phyloP scores from a whole-genome alignment of 192 early-diverging fungal species.

The Phlyctochytrium bullatum region DNA sequence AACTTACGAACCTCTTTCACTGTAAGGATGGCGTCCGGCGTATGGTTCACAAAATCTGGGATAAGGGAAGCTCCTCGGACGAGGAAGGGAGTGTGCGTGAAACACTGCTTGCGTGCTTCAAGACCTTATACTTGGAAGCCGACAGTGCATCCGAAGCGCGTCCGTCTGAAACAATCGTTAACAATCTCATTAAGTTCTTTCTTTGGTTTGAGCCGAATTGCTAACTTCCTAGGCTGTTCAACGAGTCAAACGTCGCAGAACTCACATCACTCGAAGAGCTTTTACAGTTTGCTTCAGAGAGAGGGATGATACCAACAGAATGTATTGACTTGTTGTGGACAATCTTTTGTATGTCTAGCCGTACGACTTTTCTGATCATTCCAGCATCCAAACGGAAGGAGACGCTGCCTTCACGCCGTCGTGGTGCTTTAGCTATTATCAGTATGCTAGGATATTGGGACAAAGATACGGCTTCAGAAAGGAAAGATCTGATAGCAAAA shows the following conservation, averaged over 20 bases:
- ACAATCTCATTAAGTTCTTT: conserved; percentile 40
- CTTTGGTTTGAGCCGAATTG: neutral
- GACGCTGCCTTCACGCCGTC: conserved; percentile 68
- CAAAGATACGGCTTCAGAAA: conserved; percentile 77
- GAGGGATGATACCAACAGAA: conserved; percentile 56
- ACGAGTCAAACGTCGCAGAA: conserved; percentile 85
- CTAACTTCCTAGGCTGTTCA: conserved; percentile 62
- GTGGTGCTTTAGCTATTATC: conserved; percentile 88
- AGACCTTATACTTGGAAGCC: conserved; percentile 72
- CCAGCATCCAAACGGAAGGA: conserved; percentile 48
- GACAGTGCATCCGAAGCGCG: conserved; percentile 21
- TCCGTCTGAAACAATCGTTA: conserved; percentile 46
- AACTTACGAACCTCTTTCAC: conserved; percentile 5
- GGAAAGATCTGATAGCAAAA: conserved; percentile 77
- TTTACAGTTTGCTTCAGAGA: conserved; percentile 73
- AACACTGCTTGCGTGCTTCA: conserved; percentile 75
- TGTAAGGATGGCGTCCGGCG: conserved; percentile 76
- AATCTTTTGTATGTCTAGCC: conserved; percentile 41
- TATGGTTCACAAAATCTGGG: conserved; percentile 96
- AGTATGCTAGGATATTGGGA: conserved; percentile 90
- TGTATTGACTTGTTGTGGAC: conserved; percentile 82
- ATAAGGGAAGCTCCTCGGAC: conserved; percentile 45
- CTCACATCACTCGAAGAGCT: conserved; percentile 94
- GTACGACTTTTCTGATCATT: neutral
- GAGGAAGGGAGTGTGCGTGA: conserved; percentile 44